Evolutionary conservation across 208 protist genomes (phyloP).

Genomic region (Crithidia fasciculata): DNA sequence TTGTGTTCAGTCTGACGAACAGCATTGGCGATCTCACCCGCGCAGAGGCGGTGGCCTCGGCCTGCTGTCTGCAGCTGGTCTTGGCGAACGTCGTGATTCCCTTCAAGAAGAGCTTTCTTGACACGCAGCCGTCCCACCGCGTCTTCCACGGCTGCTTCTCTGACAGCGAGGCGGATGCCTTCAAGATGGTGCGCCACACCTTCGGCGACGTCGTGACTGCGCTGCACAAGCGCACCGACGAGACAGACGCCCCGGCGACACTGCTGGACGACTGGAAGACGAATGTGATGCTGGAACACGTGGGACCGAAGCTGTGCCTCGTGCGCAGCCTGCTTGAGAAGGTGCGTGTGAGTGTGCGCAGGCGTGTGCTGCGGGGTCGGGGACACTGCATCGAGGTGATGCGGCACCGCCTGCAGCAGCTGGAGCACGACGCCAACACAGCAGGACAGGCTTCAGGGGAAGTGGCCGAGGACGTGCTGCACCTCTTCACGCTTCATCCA

Average conservation of each 20-base stretch:
- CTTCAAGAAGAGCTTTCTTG: constrained; percentile 53
- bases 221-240: constrained; percentile 26
- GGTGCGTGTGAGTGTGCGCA: constrained; percentile 14
- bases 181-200: constrained; percentile 44
- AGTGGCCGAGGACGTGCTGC: constrained; percentile 23
- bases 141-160: constrained; percentile 22
- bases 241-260: constrained; percentile 9
- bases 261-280: constrained; percentile 50
- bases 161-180: constrained; percentile 47
- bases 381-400: constrained; percentile 4
- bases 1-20: constrained; percentile 37
- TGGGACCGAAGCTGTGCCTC: constrained; percentile 17
- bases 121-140: constrained; percentile 9
- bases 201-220: constrained; percentile 43
- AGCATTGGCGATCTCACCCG: constrained; percentile 32
- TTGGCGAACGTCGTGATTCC: constrained; percentile 54
- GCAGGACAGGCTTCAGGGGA: neutral
- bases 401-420: constrained; percentile 3
- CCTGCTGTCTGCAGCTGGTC: constrained; percentile 41
- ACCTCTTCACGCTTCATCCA: constrained; percentile 33
- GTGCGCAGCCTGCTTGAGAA: constrained; percentile 43
- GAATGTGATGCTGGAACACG: constrained; percentile 34
- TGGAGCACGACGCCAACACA: constrained; percentile 18
- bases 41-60: constrained; percentile 29
- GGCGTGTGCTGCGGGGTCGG: constrained; percentile 4